phyloP scores from a whole-genome alignment of 2,329 filamentous ascomycete genomes.

The Microdochium trichocladiopsis region DNA sequence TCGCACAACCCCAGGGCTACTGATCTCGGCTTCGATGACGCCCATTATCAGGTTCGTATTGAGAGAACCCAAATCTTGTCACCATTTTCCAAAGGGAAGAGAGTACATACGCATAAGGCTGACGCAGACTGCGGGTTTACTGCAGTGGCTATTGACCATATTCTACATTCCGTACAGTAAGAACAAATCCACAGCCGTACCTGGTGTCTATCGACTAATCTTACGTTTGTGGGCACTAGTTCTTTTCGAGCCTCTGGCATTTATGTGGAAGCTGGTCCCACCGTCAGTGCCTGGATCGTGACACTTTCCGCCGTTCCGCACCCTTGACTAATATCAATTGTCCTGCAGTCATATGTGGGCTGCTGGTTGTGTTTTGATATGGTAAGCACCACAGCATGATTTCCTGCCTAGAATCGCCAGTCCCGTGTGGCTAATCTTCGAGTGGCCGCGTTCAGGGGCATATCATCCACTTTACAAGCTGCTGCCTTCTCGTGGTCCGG shows the following conservation, averaged over 20 bases:
- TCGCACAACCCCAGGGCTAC: too few species aligned
- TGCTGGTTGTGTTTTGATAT: slow-evolving; percentile 17
- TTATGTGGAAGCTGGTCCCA: slow-evolving; percentile 33
- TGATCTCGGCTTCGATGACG: slow-evolving; percentile 26
- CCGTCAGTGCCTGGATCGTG: slow-evolving; percentile 19
- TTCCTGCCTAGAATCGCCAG: not conserved
- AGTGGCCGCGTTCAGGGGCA: slow-evolving; percentile 13
- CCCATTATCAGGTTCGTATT: slow-evolving; percentile 27
- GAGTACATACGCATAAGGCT: too few species aligned
- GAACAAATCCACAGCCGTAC: slow-evolving; percentile 3
- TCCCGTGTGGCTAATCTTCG: not conserved
- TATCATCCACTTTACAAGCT: slow-evolving; percentile 21
- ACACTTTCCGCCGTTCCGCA: not conserved
- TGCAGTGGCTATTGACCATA: slow-evolving; percentile 33
- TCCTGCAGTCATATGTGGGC: slow-evolving; percentile 16
- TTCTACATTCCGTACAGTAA: slow-evolving; percentile 36
- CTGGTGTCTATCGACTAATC: not conserved
- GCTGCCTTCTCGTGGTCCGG: slow-evolving; percentile 20
- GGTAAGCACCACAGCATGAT: slow-evolving; percentile 10
- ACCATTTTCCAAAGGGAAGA: too few species aligned
- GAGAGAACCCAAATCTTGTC: too few species aligned
- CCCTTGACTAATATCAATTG: not conserved
- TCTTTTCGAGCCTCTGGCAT: slow-evolving; percentile 31
- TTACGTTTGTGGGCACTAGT: slow-evolving; percentile 14
- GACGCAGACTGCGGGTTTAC: not conserved